Conservation (phyloP, 257 asterid species). For the Fraxinus excelsior region DNA sequence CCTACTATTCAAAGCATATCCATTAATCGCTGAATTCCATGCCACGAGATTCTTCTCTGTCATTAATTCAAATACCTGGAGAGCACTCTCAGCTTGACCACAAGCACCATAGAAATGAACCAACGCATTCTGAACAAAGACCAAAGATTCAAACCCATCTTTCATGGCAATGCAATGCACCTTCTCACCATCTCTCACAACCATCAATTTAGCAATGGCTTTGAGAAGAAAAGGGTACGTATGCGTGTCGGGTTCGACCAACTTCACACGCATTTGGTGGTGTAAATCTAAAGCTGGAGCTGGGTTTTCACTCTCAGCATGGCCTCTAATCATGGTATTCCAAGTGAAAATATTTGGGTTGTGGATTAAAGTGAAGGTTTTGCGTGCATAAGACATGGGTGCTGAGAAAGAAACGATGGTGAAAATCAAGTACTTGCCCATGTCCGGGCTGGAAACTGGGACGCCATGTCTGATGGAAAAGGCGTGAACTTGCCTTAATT, state of each 20-base stretch:
- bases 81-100: conserved; percentile 62
- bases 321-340: conserved; percentile 83
- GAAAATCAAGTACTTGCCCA: conserved; percentile 74
- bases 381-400: conserved; percentile 67
- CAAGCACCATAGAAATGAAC: conserved; percentile 72
- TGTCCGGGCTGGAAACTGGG: conserved; percentile 49
- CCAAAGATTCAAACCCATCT: conserved; percentile 71
- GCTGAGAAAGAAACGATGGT: conserved; percentile 54
- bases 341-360: conserved; percentile 70
- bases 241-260: conserved; percentile 58
- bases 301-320: conserved; percentile 79
- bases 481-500: conserved; percentile 67
- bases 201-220: conserved; percentile 60
- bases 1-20: conserved; percentile 61
- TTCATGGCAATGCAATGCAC: conserved; percentile 57
- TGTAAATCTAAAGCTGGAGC: conserved; percentile 58
- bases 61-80: conserved; percentile 59
- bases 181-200: conserved; percentile 66
- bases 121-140: conserved; percentile 76
- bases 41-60: conserved; percentile 65
- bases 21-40: conserved; percentile 76
- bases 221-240: conserved; percentile 80
- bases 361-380: conserved; percentile 54
- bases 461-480: conserved; percentile 70
- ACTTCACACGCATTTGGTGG: conserved; percentile 37